A percentile compares a stretch with the other conserved stretches of the same genome.
Conservation (phyloP, 768 basidiomycete genomes). For the Hypholoma sublateritium region DNA sequence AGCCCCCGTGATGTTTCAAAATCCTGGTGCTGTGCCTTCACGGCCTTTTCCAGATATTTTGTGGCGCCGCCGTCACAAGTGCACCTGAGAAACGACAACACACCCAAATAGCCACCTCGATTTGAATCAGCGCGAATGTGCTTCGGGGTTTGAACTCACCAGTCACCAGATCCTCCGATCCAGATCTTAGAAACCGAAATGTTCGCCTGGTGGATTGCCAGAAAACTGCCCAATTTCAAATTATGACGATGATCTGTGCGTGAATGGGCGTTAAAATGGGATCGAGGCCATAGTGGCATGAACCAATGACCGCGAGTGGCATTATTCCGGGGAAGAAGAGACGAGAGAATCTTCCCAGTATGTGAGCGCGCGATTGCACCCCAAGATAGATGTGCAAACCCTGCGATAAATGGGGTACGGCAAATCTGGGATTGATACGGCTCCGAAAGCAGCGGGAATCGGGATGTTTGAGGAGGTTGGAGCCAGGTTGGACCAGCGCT, state of each 20-base stretch:
- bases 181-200: constrained; percentile 1
- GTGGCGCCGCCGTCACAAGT: constrained; percentile 25
- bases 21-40: constrained; percentile 23
- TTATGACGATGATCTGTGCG: constrained; percentile 1
- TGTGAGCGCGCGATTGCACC: background rate
- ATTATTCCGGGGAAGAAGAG: background rate
- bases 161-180: constrained; percentile 10
- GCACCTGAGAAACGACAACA: constrained; percentile 18
- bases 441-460: constrained; percentile 28
- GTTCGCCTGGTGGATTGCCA: constrained; percentile 10
- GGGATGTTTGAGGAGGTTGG: constrained; percentile 10
- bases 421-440: constrained; percentile 15
- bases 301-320: background rate
- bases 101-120: constrained; percentile 10
- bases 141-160: constrained; percentile 17
- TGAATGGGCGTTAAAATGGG: constrained; percentile 16
- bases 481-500: background rate
- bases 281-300: background rate
- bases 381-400: constrained; percentile 5
- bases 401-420: constrained; percentile 13
- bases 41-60: constrained; percentile 31
- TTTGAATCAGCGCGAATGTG: constrained; percentile 27
- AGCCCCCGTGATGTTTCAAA: constrained; percentile 36
- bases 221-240: constrained; percentile 12
- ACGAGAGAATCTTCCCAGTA: background rate